Conservation (phyloP, 1,284 basidiomycete genomes). For the Fistulinella cinereoalba region DNA sequence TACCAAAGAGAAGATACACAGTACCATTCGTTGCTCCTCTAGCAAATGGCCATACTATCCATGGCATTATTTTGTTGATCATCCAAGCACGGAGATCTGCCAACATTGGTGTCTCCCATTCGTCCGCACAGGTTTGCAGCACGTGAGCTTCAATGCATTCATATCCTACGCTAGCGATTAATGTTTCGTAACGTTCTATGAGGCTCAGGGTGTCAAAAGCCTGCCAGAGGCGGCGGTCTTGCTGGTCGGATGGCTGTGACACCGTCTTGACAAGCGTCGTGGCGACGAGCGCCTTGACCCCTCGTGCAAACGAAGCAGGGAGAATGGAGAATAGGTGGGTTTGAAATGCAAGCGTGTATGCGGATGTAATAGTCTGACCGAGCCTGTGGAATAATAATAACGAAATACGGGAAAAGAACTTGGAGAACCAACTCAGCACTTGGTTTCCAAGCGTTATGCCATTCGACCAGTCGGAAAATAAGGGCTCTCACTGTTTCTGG, state of each 20-base stretch:
- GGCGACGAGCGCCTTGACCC: conserved; percentile 62
- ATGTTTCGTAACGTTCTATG: conserved; percentile 80
- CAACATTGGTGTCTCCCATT: conserved; percentile 71
- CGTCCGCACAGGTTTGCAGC: conserved; percentile 57
- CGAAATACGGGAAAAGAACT: conserved; percentile 4
- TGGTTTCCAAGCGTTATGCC: conserved; percentile 68
- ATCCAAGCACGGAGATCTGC: conserved; percentile 69
- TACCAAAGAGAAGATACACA: conserved; percentile 20
- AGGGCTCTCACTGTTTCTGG: conserved; percentile 49
- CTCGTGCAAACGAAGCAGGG: conserved; percentile 59
- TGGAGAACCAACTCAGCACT: conserved; percentile 46
- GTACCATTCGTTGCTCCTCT: conserved; percentile 58
- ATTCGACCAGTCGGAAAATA: conserved; percentile 55
- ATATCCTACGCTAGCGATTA: conserved; percentile 81
- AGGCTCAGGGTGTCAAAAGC: conserved; percentile 74
- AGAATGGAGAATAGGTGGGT: conserved; percentile 66
- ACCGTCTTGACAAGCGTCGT: conserved; percentile 49
- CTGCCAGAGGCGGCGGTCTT: conserved; percentile 49
- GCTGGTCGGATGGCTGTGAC: conserved; percentile 29
- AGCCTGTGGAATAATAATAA: conserved; percentile 43
- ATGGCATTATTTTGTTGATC: conserved; percentile 72
- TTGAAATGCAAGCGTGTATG: conserved; percentile 67
- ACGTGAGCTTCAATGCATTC: conserved; percentile 80
- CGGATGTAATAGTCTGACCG: conserved; percentile 53
- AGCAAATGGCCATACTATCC: conserved; percentile 81